A percentile compares a stretch with the other conserved stretches of the same genome.
Evolutionary conservation across 108 stramenopile species (phyloP).

Genomic region (Skeletonema tropicum): DNA sequence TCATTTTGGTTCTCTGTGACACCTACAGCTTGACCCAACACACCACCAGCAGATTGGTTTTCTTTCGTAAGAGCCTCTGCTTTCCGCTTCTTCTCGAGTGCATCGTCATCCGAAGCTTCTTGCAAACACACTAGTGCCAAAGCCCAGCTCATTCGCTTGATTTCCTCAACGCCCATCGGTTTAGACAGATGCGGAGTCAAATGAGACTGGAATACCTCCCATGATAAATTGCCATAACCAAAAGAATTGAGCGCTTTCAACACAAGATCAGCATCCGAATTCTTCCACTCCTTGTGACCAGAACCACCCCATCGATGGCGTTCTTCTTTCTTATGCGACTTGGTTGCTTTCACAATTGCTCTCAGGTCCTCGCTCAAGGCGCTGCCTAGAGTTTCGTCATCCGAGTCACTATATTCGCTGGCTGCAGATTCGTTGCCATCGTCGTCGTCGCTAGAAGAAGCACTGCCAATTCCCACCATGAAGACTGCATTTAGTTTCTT

Average conservation of each 20-base stretch:
- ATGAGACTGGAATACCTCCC: conserved; percentile 48
- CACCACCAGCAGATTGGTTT: conserved; percentile 41
- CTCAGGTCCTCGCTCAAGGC: conserved; percentile 39
- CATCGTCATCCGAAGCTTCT: conserved; percentile 69
- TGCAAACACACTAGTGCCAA: conserved; percentile 56
- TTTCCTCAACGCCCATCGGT: conserved; percentile 44
- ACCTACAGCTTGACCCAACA: conserved; percentile 25
- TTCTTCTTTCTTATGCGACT: conserved; percentile 43
- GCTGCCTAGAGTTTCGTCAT: conserved; percentile 35
- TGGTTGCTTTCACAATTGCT: conserved; percentile 26
- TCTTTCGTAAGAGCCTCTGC: conserved; percentile 43
- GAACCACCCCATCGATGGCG: conserved; percentile 48
- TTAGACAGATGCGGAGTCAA: conserved; percentile 33
- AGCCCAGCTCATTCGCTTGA: conserved; percentile 80
- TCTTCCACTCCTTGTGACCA: conserved; percentile 60
- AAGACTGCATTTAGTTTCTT: conserved; percentile 43
- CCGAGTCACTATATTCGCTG: conserved; percentile 37
- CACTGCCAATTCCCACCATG: conserved; percentile 11
- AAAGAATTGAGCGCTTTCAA: conserved; percentile 49
- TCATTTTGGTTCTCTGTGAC: too few relatives aligned
- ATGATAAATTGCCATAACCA: conserved; percentile 69
- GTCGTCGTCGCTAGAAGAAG: conserved; percentile 19
- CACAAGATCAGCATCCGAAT: conserved; percentile 56
- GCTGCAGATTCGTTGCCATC: conserved; percentile 38
- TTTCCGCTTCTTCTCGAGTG: conserved; percentile 34